These are phyloP conservation scores for Talaromyces thailandensis DNA, from an alignment of 495 filamentous ascomycete species.

Conservation along the genomic window DNA sequence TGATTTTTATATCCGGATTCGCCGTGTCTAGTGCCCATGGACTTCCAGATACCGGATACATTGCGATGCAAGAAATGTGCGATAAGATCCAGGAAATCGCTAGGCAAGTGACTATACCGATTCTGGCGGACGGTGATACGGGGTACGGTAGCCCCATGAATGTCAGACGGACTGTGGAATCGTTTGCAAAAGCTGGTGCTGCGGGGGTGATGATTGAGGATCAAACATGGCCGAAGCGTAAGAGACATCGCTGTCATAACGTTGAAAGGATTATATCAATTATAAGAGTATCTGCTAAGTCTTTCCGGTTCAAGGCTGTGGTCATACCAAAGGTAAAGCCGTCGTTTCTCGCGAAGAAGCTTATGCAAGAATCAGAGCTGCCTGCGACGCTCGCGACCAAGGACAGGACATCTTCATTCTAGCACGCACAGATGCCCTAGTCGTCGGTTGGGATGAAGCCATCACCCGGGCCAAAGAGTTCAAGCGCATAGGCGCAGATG, in stretches of 20 bases:
- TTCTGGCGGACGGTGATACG: constrained; percentile 34
- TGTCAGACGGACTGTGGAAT: constrained; percentile 30
- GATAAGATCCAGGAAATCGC: constrained; percentile 29
- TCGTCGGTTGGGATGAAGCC: constrained; percentile 30
- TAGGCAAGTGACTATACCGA: constrained; percentile 22
- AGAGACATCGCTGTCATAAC: background rate
- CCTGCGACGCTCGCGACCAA: constrained; percentile 30
- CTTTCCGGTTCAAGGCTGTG: constrained; percentile 20
- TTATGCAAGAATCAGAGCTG: constrained; percentile 30
- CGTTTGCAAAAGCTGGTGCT: constrained; percentile 26
- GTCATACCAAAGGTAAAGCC: constrained; percentile 35
- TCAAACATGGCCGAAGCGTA: constrained; percentile 32
- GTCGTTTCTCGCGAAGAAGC: constrained; percentile 34
- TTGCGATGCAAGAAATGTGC: constrained; percentile 35
- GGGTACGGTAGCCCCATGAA: constrained; percentile 36
- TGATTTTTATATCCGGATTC: constrained; percentile 29
- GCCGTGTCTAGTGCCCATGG: constrained; percentile 23
- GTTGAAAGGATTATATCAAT: background rate
- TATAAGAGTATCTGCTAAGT: background rate
- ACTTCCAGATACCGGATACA: constrained; percentile 35
- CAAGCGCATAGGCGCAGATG: constrained; percentile 27
- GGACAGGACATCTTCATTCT: constrained; percentile 33
- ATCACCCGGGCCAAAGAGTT: constrained; percentile 27
- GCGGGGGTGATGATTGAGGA: constrained; percentile 36
- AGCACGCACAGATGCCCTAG: constrained; percentile 28